These are phyloP conservation scores for Centaurea solstitialis DNA, from an alignment of 129 eudicot species.

Conservation along the genomic window DNA sequence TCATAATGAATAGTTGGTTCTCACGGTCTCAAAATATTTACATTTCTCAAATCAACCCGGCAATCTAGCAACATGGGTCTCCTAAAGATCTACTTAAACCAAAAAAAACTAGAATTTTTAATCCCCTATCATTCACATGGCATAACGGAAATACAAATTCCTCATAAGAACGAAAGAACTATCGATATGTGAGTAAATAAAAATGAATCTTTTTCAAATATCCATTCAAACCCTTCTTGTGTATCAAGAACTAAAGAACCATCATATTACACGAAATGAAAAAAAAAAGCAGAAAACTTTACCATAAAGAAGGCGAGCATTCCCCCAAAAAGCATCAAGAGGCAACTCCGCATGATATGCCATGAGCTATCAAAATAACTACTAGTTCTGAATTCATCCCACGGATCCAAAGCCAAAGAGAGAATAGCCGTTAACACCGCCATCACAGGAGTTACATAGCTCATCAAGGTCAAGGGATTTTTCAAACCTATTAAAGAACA, in stretches of 20 bases:
- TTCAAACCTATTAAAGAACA: conserved; percentile 62
- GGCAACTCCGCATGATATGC: conserved; percentile 67
- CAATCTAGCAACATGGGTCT: neutral
- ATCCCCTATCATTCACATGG: neutral
- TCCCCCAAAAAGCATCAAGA: conserved; percentile 93
- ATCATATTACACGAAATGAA: neutral
- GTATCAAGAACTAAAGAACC: neutral
- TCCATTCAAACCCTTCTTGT: neutral
- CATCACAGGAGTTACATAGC: conserved; percentile 97
- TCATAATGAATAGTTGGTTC: neutral
- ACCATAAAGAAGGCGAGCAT: conserved; percentile 97
- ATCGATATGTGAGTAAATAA: neutral
- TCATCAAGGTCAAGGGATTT: conserved; percentile 95
- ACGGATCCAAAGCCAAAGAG: conserved; percentile 79
- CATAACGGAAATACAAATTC: neutral
- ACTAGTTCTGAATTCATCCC: conserved; percentile 74
- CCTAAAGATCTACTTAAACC: neutral
- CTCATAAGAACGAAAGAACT: too few relatives aligned
- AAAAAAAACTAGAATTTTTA: too few relatives aligned
- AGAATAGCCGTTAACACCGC: conserved; percentile 74
- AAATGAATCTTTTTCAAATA: neutral
- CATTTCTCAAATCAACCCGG: neutral
- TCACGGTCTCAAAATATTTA: neutral
- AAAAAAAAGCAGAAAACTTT: neutral
- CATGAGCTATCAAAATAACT: conserved; percentile 72